phyloP scores from a whole-genome alignment of 2,329 filamentous ascomycete species.

The Curvularia spicifera region DNA sequence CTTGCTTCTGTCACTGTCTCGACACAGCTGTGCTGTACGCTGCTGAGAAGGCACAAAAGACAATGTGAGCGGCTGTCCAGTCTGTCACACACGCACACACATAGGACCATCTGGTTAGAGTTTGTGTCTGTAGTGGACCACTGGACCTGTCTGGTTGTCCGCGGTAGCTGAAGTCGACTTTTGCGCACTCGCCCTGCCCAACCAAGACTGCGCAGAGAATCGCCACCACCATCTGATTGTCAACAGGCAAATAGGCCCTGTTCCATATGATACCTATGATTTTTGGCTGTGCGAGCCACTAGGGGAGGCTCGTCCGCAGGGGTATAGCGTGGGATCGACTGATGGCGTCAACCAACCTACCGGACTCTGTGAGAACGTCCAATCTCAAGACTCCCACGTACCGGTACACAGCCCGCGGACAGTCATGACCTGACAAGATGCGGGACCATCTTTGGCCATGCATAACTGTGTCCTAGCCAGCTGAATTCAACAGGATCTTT shows the following conservation, averaged over 20 bases:
- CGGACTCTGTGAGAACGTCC: constrained; percentile 22
- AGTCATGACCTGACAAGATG: background rate
- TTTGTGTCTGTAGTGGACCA: background rate
- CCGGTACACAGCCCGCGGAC: constrained; percentile 9
- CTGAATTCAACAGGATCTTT: background rate
- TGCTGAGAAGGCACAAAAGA: constrained; percentile 18
- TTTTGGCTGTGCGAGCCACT: constrained; percentile 16
- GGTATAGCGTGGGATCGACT: constrained; percentile 31
- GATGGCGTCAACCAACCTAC: constrained; percentile 30
- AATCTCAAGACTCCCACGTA: background rate
- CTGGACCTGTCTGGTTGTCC: background rate
- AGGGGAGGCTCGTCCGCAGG: constrained; percentile 20
- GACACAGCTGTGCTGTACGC: background rate
- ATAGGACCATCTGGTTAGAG: background rate
- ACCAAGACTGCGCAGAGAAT: background rate
- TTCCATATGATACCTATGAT: constrained; percentile 21
- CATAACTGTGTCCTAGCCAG: background rate
- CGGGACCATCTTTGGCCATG: background rate
- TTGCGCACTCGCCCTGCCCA: background rate
- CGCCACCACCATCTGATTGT: background rate
- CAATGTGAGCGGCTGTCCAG: constrained; percentile 5
- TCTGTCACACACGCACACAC: constrained; percentile 2
- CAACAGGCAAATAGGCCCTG: constrained; percentile 2
- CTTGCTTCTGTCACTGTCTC: constrained; percentile 15
- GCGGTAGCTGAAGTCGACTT: constrained; percentile 6